phyloP scores from a whole-genome alignment of 2,329 filamentous ascomycete genomes.

The Penicillium sp. region DNA sequence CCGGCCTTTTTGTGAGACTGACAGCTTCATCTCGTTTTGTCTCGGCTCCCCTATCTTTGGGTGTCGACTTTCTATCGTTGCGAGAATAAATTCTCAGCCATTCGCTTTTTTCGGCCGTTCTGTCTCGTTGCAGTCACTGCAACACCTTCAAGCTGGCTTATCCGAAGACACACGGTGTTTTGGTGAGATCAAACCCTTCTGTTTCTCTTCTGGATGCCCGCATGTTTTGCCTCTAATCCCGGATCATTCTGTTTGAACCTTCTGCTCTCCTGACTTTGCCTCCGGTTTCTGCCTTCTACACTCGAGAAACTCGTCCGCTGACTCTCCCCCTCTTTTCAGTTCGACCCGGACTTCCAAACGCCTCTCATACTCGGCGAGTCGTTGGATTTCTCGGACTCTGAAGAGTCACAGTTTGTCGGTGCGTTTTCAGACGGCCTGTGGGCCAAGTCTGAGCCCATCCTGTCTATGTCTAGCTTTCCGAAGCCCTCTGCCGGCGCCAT shows the following conservation, averaged over 20 bases:
- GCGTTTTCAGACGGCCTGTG: slow-evolving; percentile 49
- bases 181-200: slow-evolving; percentile 34
- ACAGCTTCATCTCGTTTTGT: slow-evolving; percentile 40
- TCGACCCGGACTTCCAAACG: slow-evolving; percentile 44
- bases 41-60: slow-evolving; percentile 30
- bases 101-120: slow-evolving; percentile 43
- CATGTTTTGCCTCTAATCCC: slow-evolving; percentile 19
- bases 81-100: slow-evolving; percentile 42
- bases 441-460: slow-evolving; percentile 56
- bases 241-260: slow-evolving; percentile 10
- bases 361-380: slow-evolving; percentile 47
- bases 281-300: slow-evolving; percentile 1
- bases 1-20: slow-evolving; percentile 30
- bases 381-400: slow-evolving; percentile 43
- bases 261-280: not conserved
- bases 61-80: slow-evolving; percentile 37
- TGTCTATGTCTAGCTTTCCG: slow-evolving; percentile 77
- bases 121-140: slow-evolving; percentile 41
- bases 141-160: slow-evolving; percentile 49
- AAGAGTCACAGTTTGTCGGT: slow-evolving; percentile 43
- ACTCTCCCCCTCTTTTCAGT: slow-evolving; percentile 23
- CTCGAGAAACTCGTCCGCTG: slow-evolving; percentile 12
- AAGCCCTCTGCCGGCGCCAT: slow-evolving; percentile 71
- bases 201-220: slow-evolving; percentile 26
- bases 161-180: slow-evolving; percentile 43